A percentile compares a stretch with the other conserved stretches of the same genome.
These are phyloP conservation scores for Lophiostoma macrostomum DNA, from an alignment of 495 filamentous ascomycete species.

Conservation along the genomic window DNA sequence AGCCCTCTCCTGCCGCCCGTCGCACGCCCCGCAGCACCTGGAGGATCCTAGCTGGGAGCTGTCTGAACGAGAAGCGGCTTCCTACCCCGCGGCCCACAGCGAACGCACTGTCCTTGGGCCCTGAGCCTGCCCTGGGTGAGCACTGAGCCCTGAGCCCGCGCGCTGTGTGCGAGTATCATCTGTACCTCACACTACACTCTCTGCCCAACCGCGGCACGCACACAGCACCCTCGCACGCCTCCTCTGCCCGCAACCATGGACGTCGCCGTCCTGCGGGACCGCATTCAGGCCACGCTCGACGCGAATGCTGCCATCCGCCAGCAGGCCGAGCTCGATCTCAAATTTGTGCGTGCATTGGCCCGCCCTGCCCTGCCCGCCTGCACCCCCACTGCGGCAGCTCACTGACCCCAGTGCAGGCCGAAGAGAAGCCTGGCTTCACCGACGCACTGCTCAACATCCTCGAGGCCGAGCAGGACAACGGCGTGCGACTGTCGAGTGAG, in stretches of 20 bases:
- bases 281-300: conserved; percentile 83
- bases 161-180: no score
- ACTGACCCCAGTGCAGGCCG: conserved; percentile 61
- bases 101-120: no score
- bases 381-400: conserved; percentile 6
- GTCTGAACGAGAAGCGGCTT: no score
- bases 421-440: conserved; percentile 83
- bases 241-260: conserved; percentile 61
- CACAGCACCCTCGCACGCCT: neutral
- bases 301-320: conserved; percentile 78
- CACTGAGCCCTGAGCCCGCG: no score
- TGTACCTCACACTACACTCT: neutral
- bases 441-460: conserved; percentile 89
- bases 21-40: no score
- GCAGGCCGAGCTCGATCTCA: conserved; percentile 87
- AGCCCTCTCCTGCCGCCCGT: no score
- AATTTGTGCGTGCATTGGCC: conserved; percentile 78
- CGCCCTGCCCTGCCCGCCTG: conserved; percentile 2
- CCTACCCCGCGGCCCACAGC: no score
- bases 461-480: conserved; percentile 77
- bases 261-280: conserved; percentile 76
- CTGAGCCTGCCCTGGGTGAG: no score
- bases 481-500: conserved; percentile 84
- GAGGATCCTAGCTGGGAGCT: no score
- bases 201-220: neutral